Base-by-base conservation (phyloP, 2,329 filamentous ascomycete genomes). In the Parastagonospora avenae region DNA sequence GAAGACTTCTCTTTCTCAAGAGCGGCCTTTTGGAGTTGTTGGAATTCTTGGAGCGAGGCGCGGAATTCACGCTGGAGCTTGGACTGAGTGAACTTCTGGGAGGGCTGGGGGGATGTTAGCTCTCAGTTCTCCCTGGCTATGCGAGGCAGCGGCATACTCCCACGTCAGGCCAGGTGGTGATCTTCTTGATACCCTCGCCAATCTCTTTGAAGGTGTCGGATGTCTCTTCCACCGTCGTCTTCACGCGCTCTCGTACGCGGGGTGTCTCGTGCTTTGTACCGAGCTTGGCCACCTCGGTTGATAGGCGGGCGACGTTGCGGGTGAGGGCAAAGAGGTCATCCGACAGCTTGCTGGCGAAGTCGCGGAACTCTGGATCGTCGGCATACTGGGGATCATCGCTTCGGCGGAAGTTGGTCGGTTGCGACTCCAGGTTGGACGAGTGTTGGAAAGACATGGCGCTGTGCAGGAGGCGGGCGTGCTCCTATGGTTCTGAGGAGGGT, bases 11-110 rank as follows among this genome's bases (percentile, higher is more conserved):
- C 90, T 72, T 96, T 97, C 73, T 97, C 93, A 54, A 97, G 83
- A 8, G 93, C 92, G 60, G 86, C 85, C 54, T 92, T 86, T 76
- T 97, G 94, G n/a, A 97, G 85, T 48, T 82, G 82, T 77, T 97
- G 93, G 76, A 99, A 99, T 66, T 97, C 92, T 63, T 88, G 85
- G 51, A 97, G 85, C 42, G 90, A 90, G 31, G 90, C 84, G 70
- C 92, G 90, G 79, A 97, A 97, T 73, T 97, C 92, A 68, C 91
- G 90, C 55, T 91, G 93, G 30, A 99, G 83, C 74, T 97, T 97
- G 63, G 93, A 90, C 68, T 97, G 93, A 16, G 92, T 94, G 79
- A 96, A 97, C 76, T 93, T 95, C 80, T 99, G 94, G 47, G 91
- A 90, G 54, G 93, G 91, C 91, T 96, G 52, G 31, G 19, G 14